phyloP scores from a whole-genome alignment of 306 rosid genomes.

The Castanea sativa region DNA sequence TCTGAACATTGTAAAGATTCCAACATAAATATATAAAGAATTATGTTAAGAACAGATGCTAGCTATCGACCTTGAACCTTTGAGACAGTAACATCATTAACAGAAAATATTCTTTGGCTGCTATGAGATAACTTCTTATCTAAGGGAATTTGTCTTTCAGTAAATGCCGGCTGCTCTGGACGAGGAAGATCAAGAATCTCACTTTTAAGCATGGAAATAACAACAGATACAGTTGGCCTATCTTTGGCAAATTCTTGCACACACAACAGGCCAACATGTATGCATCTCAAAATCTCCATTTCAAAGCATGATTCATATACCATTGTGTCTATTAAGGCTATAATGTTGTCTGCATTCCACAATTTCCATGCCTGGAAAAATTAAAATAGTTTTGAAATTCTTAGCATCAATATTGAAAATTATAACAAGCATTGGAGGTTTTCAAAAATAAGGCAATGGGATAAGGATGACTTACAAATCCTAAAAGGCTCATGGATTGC shows the following conservation, averaged over 20 bases:
- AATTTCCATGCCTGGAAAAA: background rate
- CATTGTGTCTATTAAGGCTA: background rate
- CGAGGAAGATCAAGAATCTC: background rate
- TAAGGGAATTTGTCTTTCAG: background rate
- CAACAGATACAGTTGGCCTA: background rate
- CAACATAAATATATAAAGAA: no score
- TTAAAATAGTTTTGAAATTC: background rate
- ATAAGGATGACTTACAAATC: conserved; percentile 12
- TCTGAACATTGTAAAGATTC: no score
- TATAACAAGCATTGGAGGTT: no score
- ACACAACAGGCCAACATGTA: background rate
- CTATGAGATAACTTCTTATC: background rate
- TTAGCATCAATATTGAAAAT: background rate
- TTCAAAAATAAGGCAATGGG: background rate
- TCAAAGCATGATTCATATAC: background rate
- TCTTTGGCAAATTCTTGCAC: background rate
- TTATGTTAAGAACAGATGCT: background rate
- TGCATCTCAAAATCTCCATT: background rate
- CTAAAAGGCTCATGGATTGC: conserved; percentile 5
- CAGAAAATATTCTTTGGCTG: background rate
- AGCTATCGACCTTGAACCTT: background rate
- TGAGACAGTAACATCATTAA: background rate
- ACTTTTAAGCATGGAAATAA: background rate
- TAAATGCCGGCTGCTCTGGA: background rate
- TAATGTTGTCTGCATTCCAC: background rate